Evolutionary conservation across 257 asterid genomes (phyloP), one percentile per base, ranked within the genome.

Genomic region (Solanum pinnatisectum): DNA sequence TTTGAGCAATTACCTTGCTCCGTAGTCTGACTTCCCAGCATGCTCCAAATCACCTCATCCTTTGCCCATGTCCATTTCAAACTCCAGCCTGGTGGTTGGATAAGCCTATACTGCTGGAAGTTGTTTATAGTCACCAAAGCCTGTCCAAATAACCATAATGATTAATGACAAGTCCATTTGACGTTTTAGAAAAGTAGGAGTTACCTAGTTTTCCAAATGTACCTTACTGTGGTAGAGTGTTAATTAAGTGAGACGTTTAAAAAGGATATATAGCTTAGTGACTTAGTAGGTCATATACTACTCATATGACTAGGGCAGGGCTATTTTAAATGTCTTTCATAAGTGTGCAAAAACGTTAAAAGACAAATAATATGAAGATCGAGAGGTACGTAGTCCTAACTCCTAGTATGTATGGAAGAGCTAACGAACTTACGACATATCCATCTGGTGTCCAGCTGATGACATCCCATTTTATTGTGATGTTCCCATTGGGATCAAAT

Each of bases 1-100:
- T 85, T 95, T 6, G 98, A 95, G 86, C 98, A 96, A 91, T 96
- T 96, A 59, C 99, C 99, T 91, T 95, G 98, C 74, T 96, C 98
- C 0, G 95, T 94, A 0, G 98, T 87, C 89, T 95, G 98, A 70
- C 89, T 92, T 56, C 98, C 99, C 90, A 93, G 87, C 98, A 93
- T 94, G 90, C 87, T 90, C 98, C 98, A 95, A 59, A 96, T 96
- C 73, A 96, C 98, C 92, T 96, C 98, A 72, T 96, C 93, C 87
- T 94, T 94, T 1, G 97, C 95, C 99, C 98, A 96, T 6, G 93
- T 94, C 98, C 99, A 96, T 5, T 98, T 96, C 91, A 95, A 85
- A 18, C 94, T 91, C 98, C 99, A 96, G 3, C 99, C 99, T 5
- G 99, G 98, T 6, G 94, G 95, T 91, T 93, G 95, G 86, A 96